Evolutionary conservation across 192 early-diverging fungal species (phyloP), one percentile per base, ranked within the genome.

Genomic region (Mortierella antarctica): DNA sequence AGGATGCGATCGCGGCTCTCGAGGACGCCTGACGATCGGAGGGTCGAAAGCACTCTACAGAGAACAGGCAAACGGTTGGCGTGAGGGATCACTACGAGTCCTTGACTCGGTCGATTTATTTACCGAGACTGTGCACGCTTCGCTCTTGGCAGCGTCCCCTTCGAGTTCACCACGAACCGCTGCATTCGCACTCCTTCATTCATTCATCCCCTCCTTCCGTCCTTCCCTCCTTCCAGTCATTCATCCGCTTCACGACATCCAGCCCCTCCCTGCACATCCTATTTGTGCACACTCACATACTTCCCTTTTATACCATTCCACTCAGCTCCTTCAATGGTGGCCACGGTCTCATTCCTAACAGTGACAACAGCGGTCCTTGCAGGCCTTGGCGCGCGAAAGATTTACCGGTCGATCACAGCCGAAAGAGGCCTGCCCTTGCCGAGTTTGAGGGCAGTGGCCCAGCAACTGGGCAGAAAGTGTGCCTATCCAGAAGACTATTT

Each of bases 401-500:
- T 41, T 40, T 65, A 54, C 55, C 53, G 20, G 50, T 56, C 74
- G 12, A 11, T 78, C 13, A 70, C 62, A 14, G 74, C 74, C 42
- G 13, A 66, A 7, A 47, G 69, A 18, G 75, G 62, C 2, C 2
- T 21, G 17, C 41, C 62, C 23, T 21, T 80, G 51, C 64, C 64
- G 10, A 80, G 77, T 53, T 65, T 80, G 31, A 53, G 77, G 17
- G 50, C 13, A 1, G n/a, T 52, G 1, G 51, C 41, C 6, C 57
- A 49, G 11, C 57, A 54, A n/a, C 44, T 44, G 41, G 14, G 17
- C n/a, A 6, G 13, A 9, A 50, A 23, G 12, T 44, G 65, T 17
- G 77, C 77, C 17, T 80, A 80, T 44, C 77, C 77, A 2, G 70
- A 80, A 18, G 65, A 80, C 47, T 80, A 66, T 21, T 80, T 72